Conservation (phyloP, 1,284 basidiomycete species). For the Cutaneotrichosporon dermatis region DNA sequence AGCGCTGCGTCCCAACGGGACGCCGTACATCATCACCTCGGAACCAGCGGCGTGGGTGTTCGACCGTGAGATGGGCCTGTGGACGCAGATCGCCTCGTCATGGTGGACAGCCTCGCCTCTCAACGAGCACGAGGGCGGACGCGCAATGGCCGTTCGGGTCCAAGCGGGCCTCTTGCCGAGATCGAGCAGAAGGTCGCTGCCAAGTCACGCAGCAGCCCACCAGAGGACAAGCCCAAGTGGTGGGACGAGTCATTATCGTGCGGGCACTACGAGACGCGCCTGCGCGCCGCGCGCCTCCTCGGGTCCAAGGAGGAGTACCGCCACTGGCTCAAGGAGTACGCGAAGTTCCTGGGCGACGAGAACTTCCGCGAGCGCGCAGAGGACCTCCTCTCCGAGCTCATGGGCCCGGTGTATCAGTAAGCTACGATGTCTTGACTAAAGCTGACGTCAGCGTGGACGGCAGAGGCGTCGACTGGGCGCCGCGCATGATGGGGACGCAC, state of each 20-base stretch:
- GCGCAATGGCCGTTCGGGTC: neutral
- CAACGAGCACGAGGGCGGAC: conserved; percentile 12
- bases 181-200: conserved; percentile 28
- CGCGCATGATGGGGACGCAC: conserved; percentile 9
- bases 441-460: conserved; percentile 9
- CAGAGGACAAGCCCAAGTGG: conserved; percentile 56
- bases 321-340: conserved; percentile 67
- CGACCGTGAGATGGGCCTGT: conserved; percentile 61
- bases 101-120: conserved; percentile 60
- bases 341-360: conserved; percentile 76
- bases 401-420: conserved; percentile 79
- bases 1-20: conserved; percentile 66
- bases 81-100: conserved; percentile 67
- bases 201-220: conserved; percentile 8
- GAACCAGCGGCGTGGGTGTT: conserved; percentile 71
- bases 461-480: conserved; percentile 8
- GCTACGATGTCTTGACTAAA: conserved; percentile 30
- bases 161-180: conserved; percentile 20
- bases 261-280: conserved; percentile 73
- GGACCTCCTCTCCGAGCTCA: conserved; percentile 77
- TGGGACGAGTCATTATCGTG: conserved; percentile 73
- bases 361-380: conserved; percentile 78
- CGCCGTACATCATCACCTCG: conserved; percentile 68
- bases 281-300: conserved; percentile 65
- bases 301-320: conserved; percentile 80